A percentile compares a stretch with the other conserved stretches of the same genome.
Evolutionary conservation across 306 rosid genomes (phyloP).

Genomic region (Medicago arabica): DNA sequence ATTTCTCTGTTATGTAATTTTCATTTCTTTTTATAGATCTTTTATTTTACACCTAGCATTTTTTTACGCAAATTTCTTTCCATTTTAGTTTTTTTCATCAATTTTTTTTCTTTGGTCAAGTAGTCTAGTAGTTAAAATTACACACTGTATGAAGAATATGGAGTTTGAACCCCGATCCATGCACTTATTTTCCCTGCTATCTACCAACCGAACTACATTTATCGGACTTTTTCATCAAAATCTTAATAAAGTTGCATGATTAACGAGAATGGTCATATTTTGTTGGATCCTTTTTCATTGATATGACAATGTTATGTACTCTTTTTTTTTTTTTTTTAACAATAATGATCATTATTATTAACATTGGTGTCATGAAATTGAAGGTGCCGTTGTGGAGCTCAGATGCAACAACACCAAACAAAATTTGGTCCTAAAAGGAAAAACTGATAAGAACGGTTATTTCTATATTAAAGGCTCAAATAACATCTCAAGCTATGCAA

Average conservation of each 20-base stretch:
- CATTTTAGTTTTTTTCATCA: background rate
- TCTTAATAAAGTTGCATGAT: constrained; percentile 31
- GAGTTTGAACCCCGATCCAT: no score
- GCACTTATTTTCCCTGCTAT: no score
- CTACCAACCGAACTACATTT: no score
- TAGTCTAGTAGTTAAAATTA: no score
- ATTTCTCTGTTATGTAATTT: no score
- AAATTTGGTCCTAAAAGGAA: constrained; percentile 37
- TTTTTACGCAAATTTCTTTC: background rate
- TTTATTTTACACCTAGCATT: no score
- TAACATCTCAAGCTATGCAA: constrained; percentile 66
- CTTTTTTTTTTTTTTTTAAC: no score
- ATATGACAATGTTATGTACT: background rate
- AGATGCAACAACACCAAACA: constrained; percentile 73
- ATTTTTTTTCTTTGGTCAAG: no score
- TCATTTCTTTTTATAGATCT: background rate
- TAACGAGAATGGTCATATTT: constrained; percentile 5
- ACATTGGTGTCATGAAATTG: constrained; percentile 3
- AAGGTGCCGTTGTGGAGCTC: constrained; percentile 71
- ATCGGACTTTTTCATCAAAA: no score
- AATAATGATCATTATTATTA: constrained; percentile 33
- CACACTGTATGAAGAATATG: no score
- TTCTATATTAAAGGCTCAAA: constrained; percentile 70
- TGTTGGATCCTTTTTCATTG: constrained; percentile 1
- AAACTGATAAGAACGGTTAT: constrained; percentile 74